Base-by-base conservation (phyloP, 1,139 yeast genomes). In the Kodamaea sp. region DNA sequence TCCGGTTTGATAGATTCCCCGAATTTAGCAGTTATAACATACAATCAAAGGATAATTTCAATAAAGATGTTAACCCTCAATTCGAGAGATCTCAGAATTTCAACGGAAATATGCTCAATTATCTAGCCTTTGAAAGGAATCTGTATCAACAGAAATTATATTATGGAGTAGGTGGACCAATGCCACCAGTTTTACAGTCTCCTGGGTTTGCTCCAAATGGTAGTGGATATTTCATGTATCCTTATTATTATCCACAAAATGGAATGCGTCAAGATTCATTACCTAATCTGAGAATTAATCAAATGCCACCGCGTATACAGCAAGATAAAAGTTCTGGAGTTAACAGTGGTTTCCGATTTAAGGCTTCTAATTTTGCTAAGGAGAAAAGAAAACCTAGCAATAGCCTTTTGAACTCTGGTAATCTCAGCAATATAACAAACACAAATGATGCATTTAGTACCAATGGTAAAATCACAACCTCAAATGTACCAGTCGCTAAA, bases 1-100 rank as follows among this genome's bases (percentile, higher is more conserved):
- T 82, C 1, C 65, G 87, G 24, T 76, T 64, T 47, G 87, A 81
- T 49, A 64, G 63, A 45, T 67, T 64, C 36, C 78, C 78, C 3
- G 71, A 67, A 32, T 63, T 59, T 43, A 64, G 67, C 42, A 62
- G 63, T 42, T 62, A 63, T 47, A 50, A 54, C 8, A 40, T 63
- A 30, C 70, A 65, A 42, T 27, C 24, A 12, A 31, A 30, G 23
- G 11, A 24, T 29, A 35, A 31, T 6, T 28, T 20, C n/a, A 11
- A 20, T 29, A 15, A 39, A 6, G 33, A 29, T 12, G 42, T 34
- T 30, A 36, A 15, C 20, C 20, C 20, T 15, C 20, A 15, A 15
- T 15, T 15, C 20, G 20, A 15, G 20, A 15, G 20, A 4, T 15
- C 20, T 15, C 20, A 3, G 20, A 15, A 28, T 20, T 44, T 35